Percentiles rank a stretch among this genome's conserved stretches.
Evolutionary conservation across 176 grass and related monocot species (phyloP).

Genomic region (Oryza rufipogon): DNA sequence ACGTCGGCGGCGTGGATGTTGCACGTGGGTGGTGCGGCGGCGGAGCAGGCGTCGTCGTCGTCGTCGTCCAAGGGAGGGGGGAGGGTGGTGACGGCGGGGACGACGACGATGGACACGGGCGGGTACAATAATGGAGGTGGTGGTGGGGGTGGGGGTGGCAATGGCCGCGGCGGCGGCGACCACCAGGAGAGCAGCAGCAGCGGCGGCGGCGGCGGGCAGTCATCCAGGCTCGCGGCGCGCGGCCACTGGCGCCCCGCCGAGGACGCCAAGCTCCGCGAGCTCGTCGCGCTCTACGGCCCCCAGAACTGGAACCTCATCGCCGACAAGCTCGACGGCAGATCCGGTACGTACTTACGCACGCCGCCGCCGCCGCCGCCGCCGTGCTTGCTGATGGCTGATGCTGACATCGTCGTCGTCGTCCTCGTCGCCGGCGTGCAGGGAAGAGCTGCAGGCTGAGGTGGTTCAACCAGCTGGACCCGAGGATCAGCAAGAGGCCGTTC

Average conservation of each 20-base stretch:
- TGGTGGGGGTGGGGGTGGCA: conserved; percentile 12
- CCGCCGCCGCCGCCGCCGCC: too few relatives aligned
- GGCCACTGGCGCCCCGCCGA: conserved; percentile 93
- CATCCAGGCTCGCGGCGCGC: conserved; percentile 69
- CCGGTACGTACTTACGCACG: conserved; percentile 44
- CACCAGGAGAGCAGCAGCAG: conserved; percentile 60
- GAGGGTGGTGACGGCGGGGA: conserved; percentile 40
- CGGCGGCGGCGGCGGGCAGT: conserved; percentile 37
- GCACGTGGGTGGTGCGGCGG: conserved; percentile 14
- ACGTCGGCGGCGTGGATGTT: conserved; percentile 52
- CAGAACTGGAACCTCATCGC: conserved; percentile 99
- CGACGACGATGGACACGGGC: conserved; percentile 51
- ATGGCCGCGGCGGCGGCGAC: conserved; percentile 17
- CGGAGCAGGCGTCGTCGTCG: conserved; percentile 56
- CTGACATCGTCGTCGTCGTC: background rate
- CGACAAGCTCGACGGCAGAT: conserved; percentile 89
- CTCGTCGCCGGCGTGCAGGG: conserved; percentile 41
- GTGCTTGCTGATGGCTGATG: too few relatives aligned
- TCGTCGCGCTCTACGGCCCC: conserved; percentile 79
- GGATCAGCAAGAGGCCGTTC: conserved; percentile 81
- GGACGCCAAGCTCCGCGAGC: conserved; percentile 85
- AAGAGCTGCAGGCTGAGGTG: conserved; percentile 95
- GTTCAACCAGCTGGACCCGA: conserved; percentile 94
- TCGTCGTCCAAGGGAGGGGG: conserved; percentile 56
- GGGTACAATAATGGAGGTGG: conserved; percentile 22